A percentile compares a stretch with the other conserved stretches of the same genome.
These are phyloP conservation scores for Clarireedia paspali DNA, from an alignment of 2,329 filamentous ascomycete genomes.

Conservation along the genomic window DNA sequence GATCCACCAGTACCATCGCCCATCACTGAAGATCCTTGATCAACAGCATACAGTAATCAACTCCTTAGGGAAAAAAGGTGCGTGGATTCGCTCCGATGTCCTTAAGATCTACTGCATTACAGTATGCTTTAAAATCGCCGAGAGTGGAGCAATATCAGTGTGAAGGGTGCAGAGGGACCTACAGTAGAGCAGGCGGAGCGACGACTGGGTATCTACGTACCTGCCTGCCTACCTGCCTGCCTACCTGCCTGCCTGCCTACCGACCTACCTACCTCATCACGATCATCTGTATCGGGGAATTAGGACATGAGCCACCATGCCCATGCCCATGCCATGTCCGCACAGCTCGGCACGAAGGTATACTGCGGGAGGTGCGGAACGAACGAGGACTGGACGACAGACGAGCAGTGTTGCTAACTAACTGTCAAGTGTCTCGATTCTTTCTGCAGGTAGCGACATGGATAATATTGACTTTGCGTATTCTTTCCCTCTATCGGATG, in stretches of 20 bases:
- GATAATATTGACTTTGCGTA: not conserved
- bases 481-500: constrained; percentile 2
- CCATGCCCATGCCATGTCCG: too few relatives aligned
- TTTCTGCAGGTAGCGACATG: not conserved
- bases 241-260: not conserved
- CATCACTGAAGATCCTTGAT: too few relatives aligned
- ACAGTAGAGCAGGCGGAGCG: not conserved
- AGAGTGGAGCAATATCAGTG: constrained; percentile 1
- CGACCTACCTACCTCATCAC: not conserved
- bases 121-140: not conserved
- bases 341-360: too few relatives aligned
- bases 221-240: too few relatives aligned
- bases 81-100: not conserved
- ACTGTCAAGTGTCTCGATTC: constrained; percentile 1
- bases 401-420: not conserved
- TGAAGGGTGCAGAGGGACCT: not conserved
- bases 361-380: not conserved
- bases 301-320: not conserved
- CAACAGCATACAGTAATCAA: too few relatives aligned
- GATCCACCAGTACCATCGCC: too few relatives aligned
- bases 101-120: not conserved
- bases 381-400: not conserved
- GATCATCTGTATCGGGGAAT: not conserved
- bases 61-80: not conserved
- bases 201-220: too few relatives aligned